Evolutionary conservation across 768 basidiomycete species (phyloP).

Genomic region (Lactarius tabidus): DNA sequence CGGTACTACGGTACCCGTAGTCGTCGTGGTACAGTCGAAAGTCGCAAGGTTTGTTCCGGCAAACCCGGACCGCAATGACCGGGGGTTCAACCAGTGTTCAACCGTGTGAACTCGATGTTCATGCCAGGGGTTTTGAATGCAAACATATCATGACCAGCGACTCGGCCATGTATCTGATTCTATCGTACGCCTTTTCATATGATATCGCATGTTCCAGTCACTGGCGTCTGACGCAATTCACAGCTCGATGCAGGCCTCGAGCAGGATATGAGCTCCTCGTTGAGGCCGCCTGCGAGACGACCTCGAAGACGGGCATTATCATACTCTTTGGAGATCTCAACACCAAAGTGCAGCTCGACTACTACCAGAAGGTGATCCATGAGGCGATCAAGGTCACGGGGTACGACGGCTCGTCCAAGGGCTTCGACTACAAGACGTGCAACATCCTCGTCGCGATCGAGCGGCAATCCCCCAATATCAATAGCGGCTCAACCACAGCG

Average conservation of each 20-base stretch:
- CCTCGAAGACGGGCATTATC: constrained; percentile 99
- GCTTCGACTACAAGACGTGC: constrained; percentile 99
- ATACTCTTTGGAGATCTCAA: constrained; percentile 99
- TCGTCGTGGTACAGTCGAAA: no score
- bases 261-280: constrained; percentile 89
- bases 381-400: constrained; percentile 97
- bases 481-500: constrained; percentile 98
- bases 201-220: not conserved
- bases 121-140: no score
- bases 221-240: constrained; percentile 4
- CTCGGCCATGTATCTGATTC: constrained; percentile 99
- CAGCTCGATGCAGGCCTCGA: constrained; percentile 96
- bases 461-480: constrained; percentile 99
- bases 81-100: no score
- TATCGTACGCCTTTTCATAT: constrained; percentile 62
- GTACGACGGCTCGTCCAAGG: constrained; percentile 96
- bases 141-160: no score
- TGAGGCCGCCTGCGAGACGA: constrained; percentile 98
- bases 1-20: no score
- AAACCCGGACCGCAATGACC: no score
- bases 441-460: constrained; percentile 99
- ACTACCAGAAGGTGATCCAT: constrained; percentile 97
- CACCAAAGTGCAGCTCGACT: constrained; percentile 93
- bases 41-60: no score
- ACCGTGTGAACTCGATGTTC: no score